Conservation (phyloP, 306 rosid species). For the Vicia sativa region DNA sequence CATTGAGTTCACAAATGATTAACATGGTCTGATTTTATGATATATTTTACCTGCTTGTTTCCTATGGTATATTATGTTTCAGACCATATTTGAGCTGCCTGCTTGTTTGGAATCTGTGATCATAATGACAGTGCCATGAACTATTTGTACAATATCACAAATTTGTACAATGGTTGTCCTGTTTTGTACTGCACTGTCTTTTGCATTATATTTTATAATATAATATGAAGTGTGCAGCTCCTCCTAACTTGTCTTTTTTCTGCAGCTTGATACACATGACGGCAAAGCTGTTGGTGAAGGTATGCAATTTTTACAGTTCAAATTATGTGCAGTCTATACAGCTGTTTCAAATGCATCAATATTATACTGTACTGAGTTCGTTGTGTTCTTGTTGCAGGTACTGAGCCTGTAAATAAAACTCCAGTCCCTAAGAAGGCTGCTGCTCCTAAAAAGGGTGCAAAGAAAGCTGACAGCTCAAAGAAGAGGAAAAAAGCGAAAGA, state of each 20-base stretch:
- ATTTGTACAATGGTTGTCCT: constrained; percentile 17
- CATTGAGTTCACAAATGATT: not conserved
- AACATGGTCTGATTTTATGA: not conserved
- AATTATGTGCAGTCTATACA: constrained; percentile 8
- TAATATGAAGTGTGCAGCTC: constrained; percentile 10
- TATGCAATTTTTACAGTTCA: constrained; percentile 43
- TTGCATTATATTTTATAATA: constrained; percentile 6
- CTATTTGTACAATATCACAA: not conserved
- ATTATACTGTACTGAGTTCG: constrained; percentile 20
- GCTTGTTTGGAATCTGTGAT: not conserved
- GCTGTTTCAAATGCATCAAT: not conserved
- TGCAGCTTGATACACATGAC: constrained; percentile 82
- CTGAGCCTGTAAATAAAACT: constrained; percentile 45
- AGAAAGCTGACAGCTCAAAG: constrained; percentile 62
- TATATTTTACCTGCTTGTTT: not conserved
- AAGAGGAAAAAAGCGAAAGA: constrained; percentile 77
- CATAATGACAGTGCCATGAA: not conserved
- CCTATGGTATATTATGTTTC: not conserved
- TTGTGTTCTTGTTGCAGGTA: constrained; percentile 47
- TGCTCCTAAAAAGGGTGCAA: constrained; percentile 58
- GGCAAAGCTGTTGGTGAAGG: constrained; percentile 86
- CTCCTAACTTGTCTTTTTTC: constrained; percentile 36
- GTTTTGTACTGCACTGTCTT: not conserved
- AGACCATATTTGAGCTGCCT: not conserved
- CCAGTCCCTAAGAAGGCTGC: constrained; percentile 59